Evolutionary conservation across 768 basidiomycete genomes (phyloP), one percentile per base, ranked within the genome.

Genomic region (Boletus subparvulus): DNA sequence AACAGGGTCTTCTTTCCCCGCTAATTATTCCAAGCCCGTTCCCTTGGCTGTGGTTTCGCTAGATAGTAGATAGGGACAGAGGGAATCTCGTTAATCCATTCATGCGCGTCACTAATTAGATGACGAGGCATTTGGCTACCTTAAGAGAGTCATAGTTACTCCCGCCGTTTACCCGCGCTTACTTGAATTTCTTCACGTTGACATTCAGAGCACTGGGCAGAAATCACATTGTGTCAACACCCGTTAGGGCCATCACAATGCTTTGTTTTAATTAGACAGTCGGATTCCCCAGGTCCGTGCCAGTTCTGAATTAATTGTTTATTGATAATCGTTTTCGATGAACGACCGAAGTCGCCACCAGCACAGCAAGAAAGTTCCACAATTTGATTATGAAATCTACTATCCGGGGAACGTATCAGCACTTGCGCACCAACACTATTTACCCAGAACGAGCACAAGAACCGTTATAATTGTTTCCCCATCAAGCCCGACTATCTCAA

Each of bases 131-230:
- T 85, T 86, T 85, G 84, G 84, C 83, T 86, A 85, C 84, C 84
- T 85, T 85, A 86, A 85, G 84, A 84, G 84, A 84, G 83, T 84
- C 83, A 84, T 85, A 85, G 84, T 53, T 49, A 54, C 56, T 58
- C 56, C 56, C 52, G 52, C 46, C 56, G 46, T 57, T 57, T 85
- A 84, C 83, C 84, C 81, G 83, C 81, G 83, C 84, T 85, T 84
- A 78, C 36, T 56, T 83, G 83, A 84, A 85, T 84, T 84, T 83
- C 83, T 85, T 84, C 84, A 84, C 84, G 82, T 84, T 85, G 83
- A 85, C 83, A 86, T 85, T 86, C 83, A 84, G 83, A 83, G 84
- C 83, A 84, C 84, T 85, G 83, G 84, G 83, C 83, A 85, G 85
- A 85, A 85, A 85, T 85, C 83, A 85, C 84, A 85, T 85, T 84